A percentile compares a stretch with the other conserved stretches of the same genome.
These are phyloP conservation scores for Lanmaoa rubissima DNA, from an alignment of 768 basidiomycete species.

Conservation along the genomic window DNA sequence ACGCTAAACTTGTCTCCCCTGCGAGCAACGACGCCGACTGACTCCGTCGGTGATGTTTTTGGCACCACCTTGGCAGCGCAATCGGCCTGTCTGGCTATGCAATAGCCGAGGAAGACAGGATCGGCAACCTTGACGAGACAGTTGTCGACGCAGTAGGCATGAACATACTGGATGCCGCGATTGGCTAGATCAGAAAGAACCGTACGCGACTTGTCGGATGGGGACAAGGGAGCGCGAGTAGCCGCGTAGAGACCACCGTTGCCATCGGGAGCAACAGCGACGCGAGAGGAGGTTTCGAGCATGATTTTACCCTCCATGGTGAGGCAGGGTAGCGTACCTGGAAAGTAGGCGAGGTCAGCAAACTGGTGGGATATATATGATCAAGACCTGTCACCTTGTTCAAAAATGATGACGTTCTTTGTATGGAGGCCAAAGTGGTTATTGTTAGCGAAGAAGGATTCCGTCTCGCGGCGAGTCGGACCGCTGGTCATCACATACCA, in stretches of 20 bases:
- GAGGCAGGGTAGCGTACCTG: constrained; percentile 94
- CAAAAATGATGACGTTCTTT: constrained; percentile 87
- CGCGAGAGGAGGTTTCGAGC: constrained; percentile 69
- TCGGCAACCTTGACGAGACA: constrained; percentile 97
- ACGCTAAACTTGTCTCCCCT: constrained; percentile 85
- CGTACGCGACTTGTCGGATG: constrained; percentile 55
- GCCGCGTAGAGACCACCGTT: constrained; percentile 98
- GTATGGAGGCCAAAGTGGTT: constrained; percentile 77
- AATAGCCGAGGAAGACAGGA: constrained; percentile 94
- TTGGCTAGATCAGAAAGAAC: constrained; percentile 80
- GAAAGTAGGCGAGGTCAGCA: background rate
- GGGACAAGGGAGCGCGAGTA: constrained; percentile 71
- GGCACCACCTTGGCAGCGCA: constrained; percentile 97
- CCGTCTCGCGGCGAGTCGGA: constrained; percentile 86
- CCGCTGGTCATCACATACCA: constrained; percentile 99
- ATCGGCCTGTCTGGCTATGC: constrained; percentile 83
- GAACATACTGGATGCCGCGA: constrained; percentile 83
- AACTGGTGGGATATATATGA: background rate
- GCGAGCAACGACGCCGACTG: constrained; percentile 91
- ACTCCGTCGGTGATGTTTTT: constrained; percentile 81
- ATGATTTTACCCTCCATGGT: constrained; percentile 93
- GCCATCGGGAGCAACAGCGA: constrained; percentile 97
- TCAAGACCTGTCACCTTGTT: constrained; percentile 70
- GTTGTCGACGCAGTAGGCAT: constrained; percentile 98
- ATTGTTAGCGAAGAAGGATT: constrained; percentile 76